Evolutionary conservation across 495 filamentous ascomycete genomes (phyloP).

Genomic region (Astrothelium subdiscretum): DNA sequence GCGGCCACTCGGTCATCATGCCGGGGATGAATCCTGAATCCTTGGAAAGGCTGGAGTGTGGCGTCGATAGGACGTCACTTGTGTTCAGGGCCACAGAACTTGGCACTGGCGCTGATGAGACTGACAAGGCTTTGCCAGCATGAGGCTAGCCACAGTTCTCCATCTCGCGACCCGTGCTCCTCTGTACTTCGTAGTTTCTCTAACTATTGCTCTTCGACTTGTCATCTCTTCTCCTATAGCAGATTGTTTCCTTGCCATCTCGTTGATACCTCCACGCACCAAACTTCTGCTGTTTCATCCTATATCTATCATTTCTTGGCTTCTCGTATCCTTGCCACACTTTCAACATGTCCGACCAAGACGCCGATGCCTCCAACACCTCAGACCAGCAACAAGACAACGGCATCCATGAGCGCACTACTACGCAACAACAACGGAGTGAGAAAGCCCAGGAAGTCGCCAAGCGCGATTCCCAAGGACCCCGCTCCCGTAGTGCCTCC

Average conservation of each 20-base stretch:
- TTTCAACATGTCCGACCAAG: neutral
- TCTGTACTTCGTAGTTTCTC: no score
- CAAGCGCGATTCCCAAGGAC: neutral
- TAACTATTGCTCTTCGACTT: neutral
- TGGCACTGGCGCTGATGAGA: neutral
- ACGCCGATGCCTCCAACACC: conserved; percentile 15
- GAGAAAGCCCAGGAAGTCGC: conserved; percentile 22
- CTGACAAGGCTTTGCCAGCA: neutral
- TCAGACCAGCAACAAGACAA: conserved; percentile 25
- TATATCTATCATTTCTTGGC: neutral
- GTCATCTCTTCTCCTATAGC: neutral
- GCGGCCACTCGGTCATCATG: neutral
- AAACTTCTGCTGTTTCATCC: neutral
- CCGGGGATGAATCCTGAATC: neutral
- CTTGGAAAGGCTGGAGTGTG: neutral
- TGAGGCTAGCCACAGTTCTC: neutral
- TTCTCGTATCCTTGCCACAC: neutral
- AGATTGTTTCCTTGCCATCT: neutral
- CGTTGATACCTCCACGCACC: neutral
- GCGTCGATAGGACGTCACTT: neutral
- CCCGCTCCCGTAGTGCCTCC: conserved; percentile 26
- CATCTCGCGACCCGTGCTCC: neutral
- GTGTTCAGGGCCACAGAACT: neutral
- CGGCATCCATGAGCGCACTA: conserved; percentile 10
- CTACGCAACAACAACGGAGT: conserved; percentile 15